Percentiles rank a stretch among this genome's conserved stretches.
Evolutionary conservation across 2,329 filamentous ascomycete species (phyloP).

Genomic region (Alternaria sp.): DNA sequence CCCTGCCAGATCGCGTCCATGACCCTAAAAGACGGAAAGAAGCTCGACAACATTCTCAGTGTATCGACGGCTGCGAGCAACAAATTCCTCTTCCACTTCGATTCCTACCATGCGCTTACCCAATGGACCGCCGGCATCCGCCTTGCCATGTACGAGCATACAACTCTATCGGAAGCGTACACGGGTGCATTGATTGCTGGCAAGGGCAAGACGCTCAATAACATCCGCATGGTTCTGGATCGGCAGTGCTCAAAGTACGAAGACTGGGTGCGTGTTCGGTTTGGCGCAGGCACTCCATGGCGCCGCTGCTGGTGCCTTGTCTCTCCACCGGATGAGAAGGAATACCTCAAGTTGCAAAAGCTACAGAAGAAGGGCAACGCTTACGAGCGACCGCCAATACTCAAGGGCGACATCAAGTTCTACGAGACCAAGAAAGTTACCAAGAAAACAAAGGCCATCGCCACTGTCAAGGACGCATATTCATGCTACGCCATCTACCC

Average conservation of each 20-base stretch:
- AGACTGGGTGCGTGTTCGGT: conserved; percentile 94
- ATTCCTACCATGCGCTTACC: conserved; percentile 87
- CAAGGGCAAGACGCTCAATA: conserved; percentile 88
- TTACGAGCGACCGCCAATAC: conserved; percentile 77
- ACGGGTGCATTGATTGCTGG: conserved; percentile 94
- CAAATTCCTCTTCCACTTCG: conserved; percentile 94
- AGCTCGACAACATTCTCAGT: conserved; percentile 92
- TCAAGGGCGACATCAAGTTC: conserved; percentile 93
- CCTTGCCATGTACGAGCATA: conserved; percentile 92
- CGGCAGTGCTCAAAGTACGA: conserved; percentile 78
- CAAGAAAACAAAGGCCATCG: conserved; percentile 90
- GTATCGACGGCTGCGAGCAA: conserved; percentile 96
- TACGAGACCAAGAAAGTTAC: conserved; percentile 90
- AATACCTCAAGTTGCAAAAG: conserved; percentile 83
- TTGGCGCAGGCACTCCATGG: conserved; percentile 96
- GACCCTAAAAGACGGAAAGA: conserved; percentile 83
- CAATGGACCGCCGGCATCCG: conserved; percentile 97
- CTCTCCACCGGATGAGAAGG: conserved; percentile 91
- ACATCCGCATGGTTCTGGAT: conserved; percentile 89
- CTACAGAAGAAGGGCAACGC: conserved; percentile 80
- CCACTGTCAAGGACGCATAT: conserved; percentile 88
- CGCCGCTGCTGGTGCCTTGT: conserved; percentile 97
- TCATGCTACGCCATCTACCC: conserved; percentile 96
- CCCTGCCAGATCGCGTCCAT: conserved; percentile 68
- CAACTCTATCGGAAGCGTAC: conserved; percentile 93